A percentile compares a stretch with the other conserved stretches of the same genome.
Evolutionary conservation across 192 early-diverging fungal species (phyloP).

Genomic region (Geranomyces michiganensis): DNA sequence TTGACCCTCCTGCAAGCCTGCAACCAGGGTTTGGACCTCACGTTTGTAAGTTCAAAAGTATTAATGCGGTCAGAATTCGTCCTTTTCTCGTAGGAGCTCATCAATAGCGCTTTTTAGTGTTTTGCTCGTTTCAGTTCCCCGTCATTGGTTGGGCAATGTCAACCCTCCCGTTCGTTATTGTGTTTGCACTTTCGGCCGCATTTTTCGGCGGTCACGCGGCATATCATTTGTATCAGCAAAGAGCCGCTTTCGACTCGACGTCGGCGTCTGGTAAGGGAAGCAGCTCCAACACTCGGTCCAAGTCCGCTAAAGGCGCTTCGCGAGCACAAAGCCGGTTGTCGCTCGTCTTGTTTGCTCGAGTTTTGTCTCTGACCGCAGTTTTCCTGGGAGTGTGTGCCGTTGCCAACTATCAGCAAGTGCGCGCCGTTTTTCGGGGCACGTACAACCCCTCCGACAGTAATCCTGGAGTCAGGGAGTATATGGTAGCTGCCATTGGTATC

Average conservation of each 20-base stretch:
- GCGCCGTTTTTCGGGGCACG: background rate
- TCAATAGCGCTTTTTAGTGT: too few relatives aligned
- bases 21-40: conserved; percentile 28
- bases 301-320: background rate
- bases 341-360: conserved; percentile 11
- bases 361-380: conserved; percentile 8
- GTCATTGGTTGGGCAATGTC: conserved; percentile 25
- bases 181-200: conserved; percentile 8
- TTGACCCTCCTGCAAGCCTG: conserved; percentile 16
- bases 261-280: background rate
- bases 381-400: conserved; percentile 3
- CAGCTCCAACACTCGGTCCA: background rate
- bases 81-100: background rate
- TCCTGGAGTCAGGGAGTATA: conserved; percentile 12
- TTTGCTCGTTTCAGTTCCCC: conserved; percentile 27
- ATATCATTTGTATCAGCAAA: conserved; percentile 13
- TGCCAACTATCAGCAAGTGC: conserved; percentile 27
- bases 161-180: conserved; percentile 13
- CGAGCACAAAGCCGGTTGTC: conserved; percentile 16
- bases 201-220: conserved; percentile 20
- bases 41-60: conserved; percentile 7
- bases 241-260: conserved; percentile 14
- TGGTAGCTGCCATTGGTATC: conserved; percentile 8
- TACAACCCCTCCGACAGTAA: background rate
- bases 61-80: background rate